Evolutionary conservation across 1,284 basidiomycete genomes (phyloP), one percentile per base, ranked within the genome.

Genomic region (Wallemia mellicola): DNA sequence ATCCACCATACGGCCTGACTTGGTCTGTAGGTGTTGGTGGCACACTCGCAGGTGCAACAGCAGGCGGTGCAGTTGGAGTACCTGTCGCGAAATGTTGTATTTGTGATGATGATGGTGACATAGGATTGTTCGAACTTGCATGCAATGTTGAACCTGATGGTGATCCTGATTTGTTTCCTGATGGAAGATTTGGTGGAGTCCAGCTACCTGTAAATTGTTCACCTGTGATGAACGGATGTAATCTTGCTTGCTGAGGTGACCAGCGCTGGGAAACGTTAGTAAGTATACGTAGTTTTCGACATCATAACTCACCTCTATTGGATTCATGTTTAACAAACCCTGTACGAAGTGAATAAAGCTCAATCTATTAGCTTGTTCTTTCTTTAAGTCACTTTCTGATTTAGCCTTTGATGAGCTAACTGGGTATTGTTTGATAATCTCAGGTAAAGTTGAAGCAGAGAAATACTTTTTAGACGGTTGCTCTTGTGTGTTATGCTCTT

Each of bases 381-480:
- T 94, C 65, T 96, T 89, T 64, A 91, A 73, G 67, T 99, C 94
- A 48, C 82, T 79, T 60, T 79, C 77, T 66, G 84, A 83, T 63
- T 86, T 77, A 59, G 80, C 81, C 65, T 80, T 77, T 60, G 76
- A 73, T 24, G 86, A 81, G 5, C 14, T 11, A 76, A 92, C 81
- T 24, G 91, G 88, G 60, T 94, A 91, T 60, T 84, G 85, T 70
- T 88, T 88, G 70, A 99, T 84, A 66, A 98, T 94, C 62, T 99
- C 92, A 2, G 86, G 87, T 58, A 99, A 72, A 24, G 86, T 83
- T 19, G 80, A 87, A 25, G 89, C 87, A 69, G 89, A 88, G 76
- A 99, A 98, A 71, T 98, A 99, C 70, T 95, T 89, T 70, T 98
- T 96, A 65, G 87, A 89, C 0, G 91, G 89, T 68, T 94, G 89